These are phyloP conservation scores for Fusarium virguliforme DNA, from an alignment of 2,329 filamentous ascomycete species.

Conservation along the genomic window DNA sequence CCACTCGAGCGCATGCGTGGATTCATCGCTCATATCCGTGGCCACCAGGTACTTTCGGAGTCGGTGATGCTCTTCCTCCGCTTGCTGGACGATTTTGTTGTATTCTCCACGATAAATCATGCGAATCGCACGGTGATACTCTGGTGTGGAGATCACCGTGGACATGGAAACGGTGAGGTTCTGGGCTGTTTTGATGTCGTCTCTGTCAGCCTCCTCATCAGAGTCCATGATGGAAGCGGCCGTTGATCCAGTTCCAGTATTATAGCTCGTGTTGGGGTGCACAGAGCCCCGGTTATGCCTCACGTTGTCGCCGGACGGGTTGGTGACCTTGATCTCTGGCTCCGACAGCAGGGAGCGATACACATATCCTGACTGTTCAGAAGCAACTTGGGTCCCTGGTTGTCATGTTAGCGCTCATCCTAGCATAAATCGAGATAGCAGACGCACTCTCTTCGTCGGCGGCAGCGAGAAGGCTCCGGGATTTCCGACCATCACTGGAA, in stretches of 20 bases:
- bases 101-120: slow-evolving; percentile 95
- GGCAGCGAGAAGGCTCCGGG: slow-evolving; percentile 78
- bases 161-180: slow-evolving; percentile 87
- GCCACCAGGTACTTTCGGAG: slow-evolving; percentile 95
- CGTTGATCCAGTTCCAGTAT: slow-evolving; percentile 71
- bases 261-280: slow-evolving; percentile 87
- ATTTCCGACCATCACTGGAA: slow-evolving; percentile 61
- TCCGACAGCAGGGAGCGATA: slow-evolving; percentile 78
- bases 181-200: slow-evolving; percentile 90
- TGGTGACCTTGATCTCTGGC: slow-evolving; percentile 76
- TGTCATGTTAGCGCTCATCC: slow-evolving; percentile 17
- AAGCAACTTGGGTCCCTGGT: slow-evolving; percentile 68
- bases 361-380: slow-evolving; percentile 66
- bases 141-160: slow-evolving; percentile 81
- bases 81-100: slow-evolving; percentile 80
- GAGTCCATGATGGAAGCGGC: slow-evolving; percentile 78
- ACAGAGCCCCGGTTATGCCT: slow-evolving; percentile 72
- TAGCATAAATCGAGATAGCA: not conserved
- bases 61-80: slow-evolving; percentile 83
- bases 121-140: slow-evolving; percentile 85
- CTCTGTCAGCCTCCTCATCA: slow-evolving; percentile 87
- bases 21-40: slow-evolving; percentile 94
- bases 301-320: slow-evolving; percentile 73
- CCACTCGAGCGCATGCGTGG: slow-evolving; percentile 96
- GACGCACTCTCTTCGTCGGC: slow-evolving; percentile 84